Conservation (phyloP, 176 grass and related monocot genomes). For the Microstegium vimineum region DNA sequence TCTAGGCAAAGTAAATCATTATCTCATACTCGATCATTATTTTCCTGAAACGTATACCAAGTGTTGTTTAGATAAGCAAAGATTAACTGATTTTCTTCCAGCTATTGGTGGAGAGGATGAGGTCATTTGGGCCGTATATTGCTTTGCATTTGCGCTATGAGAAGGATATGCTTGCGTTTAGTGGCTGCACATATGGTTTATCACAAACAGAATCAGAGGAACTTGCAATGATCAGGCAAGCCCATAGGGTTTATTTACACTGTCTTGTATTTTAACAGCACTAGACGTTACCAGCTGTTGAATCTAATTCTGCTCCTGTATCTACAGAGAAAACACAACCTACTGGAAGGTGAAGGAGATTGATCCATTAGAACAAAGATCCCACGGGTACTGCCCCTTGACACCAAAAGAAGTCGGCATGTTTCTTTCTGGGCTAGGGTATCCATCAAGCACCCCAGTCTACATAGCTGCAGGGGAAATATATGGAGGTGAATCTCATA, state of each 20-base stretch:
- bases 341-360: conserved; percentile 98
- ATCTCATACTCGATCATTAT: not conserved
- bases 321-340: conserved; percentile 72
- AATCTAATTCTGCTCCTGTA: conserved; percentile 14
- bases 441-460: conserved; percentile 79
- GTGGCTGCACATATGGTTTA: conserved; percentile 93
- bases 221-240: conserved; percentile 72
- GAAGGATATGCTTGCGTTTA: conserved; percentile 99
- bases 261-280: not conserved
- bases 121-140: conserved; percentile 78
- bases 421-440: conserved; percentile 85
- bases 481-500: conserved; percentile 86
- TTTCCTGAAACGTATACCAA: not conserved
- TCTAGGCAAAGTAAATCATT: conserved; percentile 71
- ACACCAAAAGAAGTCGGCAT: conserved; percentile 91
- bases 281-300: not conserved
- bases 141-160: conserved; percentile 99
- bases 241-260: conserved; percentile 1
- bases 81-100: conserved; percentile 35
- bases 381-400: conserved; percentile 77
- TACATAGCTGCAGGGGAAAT: conserved; percentile 93
- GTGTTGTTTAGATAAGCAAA: conserved; percentile 10
- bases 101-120: conserved; percentile 96
- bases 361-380: conserved; percentile 69
- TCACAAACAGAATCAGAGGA: conserved; percentile 78